A percentile compares a stretch with the other conserved stretches of the same genome.
Conservation (phyloP, 768 basidiomycete species). For the Paxillus ammoniavirescens region DNA sequence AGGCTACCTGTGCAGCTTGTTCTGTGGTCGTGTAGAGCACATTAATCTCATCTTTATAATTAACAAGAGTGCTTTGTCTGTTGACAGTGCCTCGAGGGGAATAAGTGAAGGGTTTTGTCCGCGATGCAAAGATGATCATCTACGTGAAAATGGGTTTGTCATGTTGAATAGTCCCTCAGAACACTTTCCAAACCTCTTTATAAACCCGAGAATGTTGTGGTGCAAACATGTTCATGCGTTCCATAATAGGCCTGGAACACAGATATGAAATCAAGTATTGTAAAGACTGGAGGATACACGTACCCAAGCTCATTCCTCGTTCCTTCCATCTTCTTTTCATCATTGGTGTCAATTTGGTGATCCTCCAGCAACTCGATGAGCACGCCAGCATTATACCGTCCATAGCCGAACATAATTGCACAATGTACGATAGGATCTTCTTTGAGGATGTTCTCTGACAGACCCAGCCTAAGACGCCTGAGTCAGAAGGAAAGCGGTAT, state of each 20-base stretch:
- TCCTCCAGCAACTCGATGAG: slow-evolving; percentile 14
- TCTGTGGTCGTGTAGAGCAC: slow-evolving; percentile 9
- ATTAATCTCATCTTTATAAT: slow-evolving; percentile 12
- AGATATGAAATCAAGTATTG: not conserved
- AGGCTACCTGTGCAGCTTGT: not conserved
- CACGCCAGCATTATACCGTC: slow-evolving; percentile 15
- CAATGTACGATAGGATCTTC: slow-evolving; percentile 15
- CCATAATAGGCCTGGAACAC: slow-evolving; percentile 7
- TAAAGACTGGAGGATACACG: not conserved
- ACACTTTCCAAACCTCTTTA: slow-evolving; percentile 14
- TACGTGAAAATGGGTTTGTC: not conserved
- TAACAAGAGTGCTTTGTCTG: slow-evolving; percentile 10
- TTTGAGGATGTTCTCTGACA: slow-evolving; percentile 12
- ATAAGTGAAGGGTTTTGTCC: slow-evolving; percentile 12
- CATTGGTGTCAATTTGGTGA: slow-evolving; percentile 7
- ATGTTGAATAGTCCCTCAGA: not conserved
- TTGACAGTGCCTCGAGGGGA: not conserved
- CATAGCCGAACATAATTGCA: slow-evolving; percentile 23
- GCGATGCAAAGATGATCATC: slow-evolving; percentile 16
- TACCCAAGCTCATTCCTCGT: slow-evolving; percentile 15
- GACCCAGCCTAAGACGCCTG: not conserved
- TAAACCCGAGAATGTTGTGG: slow-evolving; percentile 20
- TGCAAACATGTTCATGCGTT: slow-evolving; percentile 21
- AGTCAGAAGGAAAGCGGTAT: not conserved
- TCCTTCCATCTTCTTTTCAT: slow-evolving; percentile 11